Evolutionary conservation across 2,329 filamentous ascomycete genomes (phyloP).

Genomic region (Apiospora sp.): DNA sequence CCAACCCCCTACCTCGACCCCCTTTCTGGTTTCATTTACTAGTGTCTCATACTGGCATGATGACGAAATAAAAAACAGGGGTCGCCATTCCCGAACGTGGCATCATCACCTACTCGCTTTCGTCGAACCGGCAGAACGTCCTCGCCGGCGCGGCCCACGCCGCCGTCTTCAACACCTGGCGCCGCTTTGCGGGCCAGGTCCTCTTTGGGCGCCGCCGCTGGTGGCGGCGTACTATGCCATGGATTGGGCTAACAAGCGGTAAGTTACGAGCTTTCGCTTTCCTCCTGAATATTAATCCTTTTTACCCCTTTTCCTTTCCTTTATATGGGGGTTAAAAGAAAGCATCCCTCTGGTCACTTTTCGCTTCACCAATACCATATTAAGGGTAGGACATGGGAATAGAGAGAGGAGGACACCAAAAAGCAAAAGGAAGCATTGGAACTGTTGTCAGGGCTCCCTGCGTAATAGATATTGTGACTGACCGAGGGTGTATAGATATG

Average conservation of each 20-base stretch:
- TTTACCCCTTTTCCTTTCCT: neutral
- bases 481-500: slow-evolving; percentile 35
- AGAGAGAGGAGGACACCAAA: neutral
- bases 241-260: slow-evolving; percentile 93
- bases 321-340: too few species aligned
- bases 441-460: neutral
- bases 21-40: too few species aligned
- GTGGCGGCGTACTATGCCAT: slow-evolving; percentile 81
- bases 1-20: too few species aligned
- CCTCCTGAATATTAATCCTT: slow-evolving; percentile 6
- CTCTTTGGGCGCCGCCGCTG: slow-evolving; percentile 87
- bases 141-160: slow-evolving; percentile 79
- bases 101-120: slow-evolving; percentile 70
- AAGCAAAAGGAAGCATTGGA: neutral
- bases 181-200: slow-evolving; percentile 84
- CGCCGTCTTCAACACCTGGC: slow-evolving; percentile 95
- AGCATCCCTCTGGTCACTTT: too few species aligned
- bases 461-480: slow-evolving; percentile 27
- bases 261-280: slow-evolving; percentile 45
- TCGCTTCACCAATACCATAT: too few species aligned
- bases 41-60: neutral
- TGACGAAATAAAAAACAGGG: neutral
- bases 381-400: too few species aligned
- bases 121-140: slow-evolving; percentile 88
- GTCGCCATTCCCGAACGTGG: slow-evolving; percentile 13